A percentile compares a stretch with the other conserved stretches of the same genome.
Conservation (phyloP, 2,329 filamentous ascomycete species). For the Chalara sp. region DNA sequence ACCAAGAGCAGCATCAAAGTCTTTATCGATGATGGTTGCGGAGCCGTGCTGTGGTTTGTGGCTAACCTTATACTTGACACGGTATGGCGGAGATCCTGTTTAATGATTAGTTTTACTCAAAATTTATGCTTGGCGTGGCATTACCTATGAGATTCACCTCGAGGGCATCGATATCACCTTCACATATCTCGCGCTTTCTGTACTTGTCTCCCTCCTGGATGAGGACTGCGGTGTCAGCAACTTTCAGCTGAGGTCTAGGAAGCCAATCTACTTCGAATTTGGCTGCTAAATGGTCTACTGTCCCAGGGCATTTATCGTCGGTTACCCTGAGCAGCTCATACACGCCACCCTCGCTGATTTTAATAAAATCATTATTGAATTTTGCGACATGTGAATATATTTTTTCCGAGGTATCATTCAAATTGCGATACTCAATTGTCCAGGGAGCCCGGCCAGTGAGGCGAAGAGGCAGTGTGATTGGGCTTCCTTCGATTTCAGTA, state of each 20-base stretch:
- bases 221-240: slow-evolving; percentile 60
- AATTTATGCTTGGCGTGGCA: not conserved
- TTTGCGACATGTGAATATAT: slow-evolving; percentile 38
- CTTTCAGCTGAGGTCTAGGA: slow-evolving; percentile 63
- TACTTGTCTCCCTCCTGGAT: slow-evolving; percentile 47
- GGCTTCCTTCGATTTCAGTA: slow-evolving; percentile 69
- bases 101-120: not conserved
- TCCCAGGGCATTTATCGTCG: slow-evolving; percentile 77
- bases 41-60: slow-evolving; percentile 64
- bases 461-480: slow-evolving; percentile 70
- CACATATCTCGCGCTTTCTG: slow-evolving; percentile 77
- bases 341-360: slow-evolving; percentile 59
- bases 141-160: slow-evolving; percentile 73
- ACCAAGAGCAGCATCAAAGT: slow-evolving; percentile 69
- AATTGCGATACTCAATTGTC: slow-evolving; percentile 69
- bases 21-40: slow-evolving; percentile 58
- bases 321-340: slow-evolving; percentile 75
- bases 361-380: slow-evolving; percentile 61
- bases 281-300: slow-evolving; percentile 66
- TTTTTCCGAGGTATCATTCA: slow-evolving; percentile 42
- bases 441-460: slow-evolving; percentile 83
- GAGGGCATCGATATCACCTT: slow-evolving; percentile 87
- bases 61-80: slow-evolving; percentile 73
- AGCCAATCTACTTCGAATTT: slow-evolving; percentile 82
- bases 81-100: slow-evolving; percentile 70